Base-by-base conservation (phyloP, 768 basidiomycete genomes). In the Saitozyma podzolica region DNA sequence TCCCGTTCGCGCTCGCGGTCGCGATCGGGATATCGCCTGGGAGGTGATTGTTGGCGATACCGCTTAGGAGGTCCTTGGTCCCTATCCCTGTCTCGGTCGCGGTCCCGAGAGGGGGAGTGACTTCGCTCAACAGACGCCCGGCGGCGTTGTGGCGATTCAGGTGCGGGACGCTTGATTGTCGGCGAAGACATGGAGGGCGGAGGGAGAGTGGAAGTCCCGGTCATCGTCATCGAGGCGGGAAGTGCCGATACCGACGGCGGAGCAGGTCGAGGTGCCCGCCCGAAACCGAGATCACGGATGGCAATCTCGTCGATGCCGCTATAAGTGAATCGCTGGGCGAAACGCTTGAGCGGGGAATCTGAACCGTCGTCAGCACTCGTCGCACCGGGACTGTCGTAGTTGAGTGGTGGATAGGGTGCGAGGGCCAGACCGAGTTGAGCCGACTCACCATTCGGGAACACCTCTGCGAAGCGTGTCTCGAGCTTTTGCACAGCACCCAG, bases 241-340 rank as follows among this genome's bases (percentile, higher is more conserved):
- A 29, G 29, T 2, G 29, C 45, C 11, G 13, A 11, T 47, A 13
- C 13, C 45, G 45, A 37, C 20, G 58, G 52, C 47, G 64, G 54
- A 17, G 56, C 54, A 17, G 69, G 55, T 57, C 51, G 48, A 54
- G 58, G 50, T 40, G 47, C 81, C 85, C 80, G 37, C 3, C 88
- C 85, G 66, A 91, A 88, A 6, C 95, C 95, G 17, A 96, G 85
- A 75, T 98, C 95, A 45, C 88, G 86, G 13, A 86, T 84, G 2
- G 93, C 91, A 64, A 97, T 94, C 17, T 91, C 89, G 73, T 97
- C 94, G 37, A 88, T 87, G 41, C 87, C 87, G 37, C 88, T 84
- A 77, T 92, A 92, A 37, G 85, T 87, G 75, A 91, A 89, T 48
- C 91, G 84, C 72, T 92, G 89, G 0, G 92, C 92, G 63, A 96